phyloP scores from a whole-genome alignment of 495 filamentous ascomycete genomes.

The Sphaerosporella brunnea region DNA sequence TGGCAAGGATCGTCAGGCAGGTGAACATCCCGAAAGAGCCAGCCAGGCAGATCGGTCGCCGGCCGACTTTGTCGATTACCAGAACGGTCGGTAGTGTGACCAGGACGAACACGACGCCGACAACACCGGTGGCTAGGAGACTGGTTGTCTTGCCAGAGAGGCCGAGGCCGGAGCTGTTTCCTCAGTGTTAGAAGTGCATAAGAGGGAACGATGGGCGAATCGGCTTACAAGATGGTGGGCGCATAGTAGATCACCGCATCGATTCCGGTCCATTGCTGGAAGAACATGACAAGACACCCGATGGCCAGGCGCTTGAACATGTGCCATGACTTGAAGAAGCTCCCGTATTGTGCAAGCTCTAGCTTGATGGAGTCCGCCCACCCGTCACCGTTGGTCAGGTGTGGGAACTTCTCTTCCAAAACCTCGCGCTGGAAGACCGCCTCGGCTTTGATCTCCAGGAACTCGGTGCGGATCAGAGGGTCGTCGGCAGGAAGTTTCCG shows the following conservation, averaged over 20 bases:
- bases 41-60: constrained; percentile 33
- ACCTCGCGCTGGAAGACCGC: constrained; percentile 34
- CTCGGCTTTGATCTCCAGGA: constrained; percentile 36
- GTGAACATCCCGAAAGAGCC: constrained; percentile 37
- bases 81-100: constrained; percentile 36
- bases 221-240: constrained; percentile 39
- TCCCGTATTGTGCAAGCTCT: too few species aligned
- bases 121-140: constrained; percentile 45
- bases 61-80: constrained; percentile 40
- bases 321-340: too few species aligned
- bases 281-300: constrained; percentile 17
- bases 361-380: constrained; percentile 30
- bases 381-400: constrained; percentile 23
- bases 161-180: too few species aligned
- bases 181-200: too few species aligned
- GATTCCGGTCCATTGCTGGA: constrained; percentile 33
- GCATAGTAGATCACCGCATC: constrained; percentile 34
- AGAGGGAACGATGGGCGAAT: too few species aligned
- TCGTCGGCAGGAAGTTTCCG: constrained; percentile 31
- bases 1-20: constrained; percentile 39
- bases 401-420: constrained; percentile 32
- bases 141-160: constrained; percentile 37
- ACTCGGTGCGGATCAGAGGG: constrained; percentile 33
- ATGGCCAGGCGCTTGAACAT: constrained; percentile 21
- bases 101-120: constrained; percentile 39